Conservation (phyloP, 352 stramenopile genomes). For the Globisporangium viniferum region DNA sequence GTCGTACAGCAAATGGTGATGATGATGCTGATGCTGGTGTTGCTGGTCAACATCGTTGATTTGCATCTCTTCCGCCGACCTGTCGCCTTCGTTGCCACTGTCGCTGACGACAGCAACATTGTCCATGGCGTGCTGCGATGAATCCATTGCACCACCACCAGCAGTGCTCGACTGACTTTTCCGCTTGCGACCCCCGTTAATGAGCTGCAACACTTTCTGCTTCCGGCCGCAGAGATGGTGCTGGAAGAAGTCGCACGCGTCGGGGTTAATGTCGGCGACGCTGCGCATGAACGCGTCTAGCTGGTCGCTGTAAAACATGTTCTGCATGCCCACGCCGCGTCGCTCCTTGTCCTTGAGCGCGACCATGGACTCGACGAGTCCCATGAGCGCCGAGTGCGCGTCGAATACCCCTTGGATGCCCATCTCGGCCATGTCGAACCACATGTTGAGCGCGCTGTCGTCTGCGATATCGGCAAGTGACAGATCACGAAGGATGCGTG, state of each 20-base stretch:
- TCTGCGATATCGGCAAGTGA: conserved; percentile 44
- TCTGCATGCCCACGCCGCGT: conserved; percentile 73
- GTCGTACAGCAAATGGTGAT: conserved; percentile 23
- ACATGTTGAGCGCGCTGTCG: conserved; percentile 43
- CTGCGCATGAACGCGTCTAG: conserved; percentile 70
- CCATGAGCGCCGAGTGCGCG: conserved; percentile 56
- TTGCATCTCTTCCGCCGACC: neutral
- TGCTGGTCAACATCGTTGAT: conserved; percentile 7
- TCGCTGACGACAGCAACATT: neutral
- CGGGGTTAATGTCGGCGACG: conserved; percentile 46
- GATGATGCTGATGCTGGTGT: conserved; percentile 5
- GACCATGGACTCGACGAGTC: conserved; percentile 66
- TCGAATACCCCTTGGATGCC: conserved; percentile 62
- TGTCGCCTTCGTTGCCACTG: neutral
- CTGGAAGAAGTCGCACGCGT: conserved; percentile 74
- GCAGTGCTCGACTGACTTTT: conserved; percentile 11
- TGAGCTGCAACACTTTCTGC: conserved; percentile 31
- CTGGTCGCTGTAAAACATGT: conserved; percentile 70
- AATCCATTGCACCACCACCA: neutral
- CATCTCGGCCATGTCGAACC: conserved; percentile 68
- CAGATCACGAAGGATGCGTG: conserved; percentile 48
- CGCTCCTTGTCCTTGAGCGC: conserved; percentile 75
- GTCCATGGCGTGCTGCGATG: neutral
- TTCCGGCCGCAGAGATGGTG: conserved; percentile 64
- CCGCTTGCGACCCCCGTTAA: conserved; percentile 24